phyloP scores from a whole-genome alignment of 1,139 yeast species.

The Geotrichum histeridarum region DNA sequence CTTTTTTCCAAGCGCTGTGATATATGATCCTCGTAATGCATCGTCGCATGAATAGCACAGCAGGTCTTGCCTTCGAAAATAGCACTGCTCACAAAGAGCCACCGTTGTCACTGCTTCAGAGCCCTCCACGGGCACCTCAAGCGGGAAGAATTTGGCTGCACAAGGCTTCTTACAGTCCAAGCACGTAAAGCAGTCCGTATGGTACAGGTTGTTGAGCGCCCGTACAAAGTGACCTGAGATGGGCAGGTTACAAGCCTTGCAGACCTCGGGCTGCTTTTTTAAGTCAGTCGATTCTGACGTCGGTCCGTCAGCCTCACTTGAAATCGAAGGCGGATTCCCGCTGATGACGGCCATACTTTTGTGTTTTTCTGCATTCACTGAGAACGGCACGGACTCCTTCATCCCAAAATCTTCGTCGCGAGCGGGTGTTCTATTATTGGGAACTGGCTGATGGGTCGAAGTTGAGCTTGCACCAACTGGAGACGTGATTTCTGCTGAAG shows the following conservation, averaged over 20 bases:
- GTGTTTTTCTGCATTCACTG: slow-evolving; percentile 13
- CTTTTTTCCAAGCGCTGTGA: slow-evolving; percentile 86
- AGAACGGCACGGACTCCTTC: not conserved
- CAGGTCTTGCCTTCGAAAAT: slow-evolving; percentile 75
- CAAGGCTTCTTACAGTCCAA: slow-evolving; percentile 75
- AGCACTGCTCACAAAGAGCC: slow-evolving; percentile 89
- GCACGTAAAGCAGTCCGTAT: slow-evolving; percentile 83
- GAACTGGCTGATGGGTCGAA: too few relatives aligned
- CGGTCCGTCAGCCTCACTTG: slow-evolving; percentile 8
- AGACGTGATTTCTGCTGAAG: not conserved
- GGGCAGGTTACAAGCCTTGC: slow-evolving; percentile 59
- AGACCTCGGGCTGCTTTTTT: slow-evolving; percentile 33
- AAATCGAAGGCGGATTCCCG: not conserved
- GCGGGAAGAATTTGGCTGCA: slow-evolving; percentile 65
- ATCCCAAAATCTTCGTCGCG: slow-evolving; percentile 3
- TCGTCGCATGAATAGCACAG: slow-evolving; percentile 79
- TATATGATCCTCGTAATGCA: slow-evolving; percentile 88
- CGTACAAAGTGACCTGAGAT: slow-evolving; percentile 81
- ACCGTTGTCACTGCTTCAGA: slow-evolving; percentile 47
- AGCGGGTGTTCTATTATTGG: too few relatives aligned
- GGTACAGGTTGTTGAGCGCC: slow-evolving; percentile 75
- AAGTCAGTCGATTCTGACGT: slow-evolving; percentile 9
- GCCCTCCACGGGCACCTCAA: slow-evolving; percentile 32
- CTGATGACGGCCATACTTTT: slow-evolving; percentile 18
- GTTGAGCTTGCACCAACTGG: not conserved